Conservation (phyloP, 169 alveolate genomes). For the Perkinsus olseni region DNA sequence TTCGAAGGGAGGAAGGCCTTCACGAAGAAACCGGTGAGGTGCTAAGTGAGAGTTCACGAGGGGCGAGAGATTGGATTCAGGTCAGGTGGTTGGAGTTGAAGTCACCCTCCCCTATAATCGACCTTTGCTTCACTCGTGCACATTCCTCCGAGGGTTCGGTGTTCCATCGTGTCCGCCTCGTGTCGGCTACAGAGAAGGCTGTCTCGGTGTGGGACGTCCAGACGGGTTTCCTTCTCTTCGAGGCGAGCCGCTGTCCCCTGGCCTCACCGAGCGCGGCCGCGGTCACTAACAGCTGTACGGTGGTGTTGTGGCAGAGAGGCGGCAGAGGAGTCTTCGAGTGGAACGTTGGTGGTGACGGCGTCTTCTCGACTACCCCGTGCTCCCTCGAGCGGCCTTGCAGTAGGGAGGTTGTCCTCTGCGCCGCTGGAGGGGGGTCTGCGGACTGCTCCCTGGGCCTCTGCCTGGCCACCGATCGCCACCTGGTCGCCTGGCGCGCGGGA, state of each 20-base stretch:
- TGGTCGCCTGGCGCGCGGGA: not conserved
- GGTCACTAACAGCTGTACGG: not conserved
- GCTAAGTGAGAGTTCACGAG: no score
- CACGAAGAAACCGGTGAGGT: not conserved
- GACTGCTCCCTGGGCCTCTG: not conserved
- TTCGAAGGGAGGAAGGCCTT: not conserved
- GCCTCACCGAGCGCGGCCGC: not conserved
- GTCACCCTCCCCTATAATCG: not conserved
- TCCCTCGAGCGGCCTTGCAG: not conserved
- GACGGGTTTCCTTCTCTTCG: not conserved
- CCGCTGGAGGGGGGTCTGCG: not conserved
- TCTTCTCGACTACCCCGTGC: not conserved
- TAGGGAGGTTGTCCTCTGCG: not conserved
- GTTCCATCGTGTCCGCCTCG: not conserved
- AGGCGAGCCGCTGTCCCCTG: not conserved
- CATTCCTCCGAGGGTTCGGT: not conserved
- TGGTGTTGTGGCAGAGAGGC: not conserved
- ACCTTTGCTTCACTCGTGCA: not conserved
- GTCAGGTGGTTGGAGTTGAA: not conserved
- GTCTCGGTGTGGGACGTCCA: not conserved
- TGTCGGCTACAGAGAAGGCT: not conserved
- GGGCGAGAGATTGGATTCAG: no score
- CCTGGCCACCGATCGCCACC: not conserved
- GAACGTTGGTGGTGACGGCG: not conserved
- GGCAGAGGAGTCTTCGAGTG: not conserved